Conservation (phyloP, 1,139 yeast genomes). For the Wickerhamiella pararugosa region DNA sequence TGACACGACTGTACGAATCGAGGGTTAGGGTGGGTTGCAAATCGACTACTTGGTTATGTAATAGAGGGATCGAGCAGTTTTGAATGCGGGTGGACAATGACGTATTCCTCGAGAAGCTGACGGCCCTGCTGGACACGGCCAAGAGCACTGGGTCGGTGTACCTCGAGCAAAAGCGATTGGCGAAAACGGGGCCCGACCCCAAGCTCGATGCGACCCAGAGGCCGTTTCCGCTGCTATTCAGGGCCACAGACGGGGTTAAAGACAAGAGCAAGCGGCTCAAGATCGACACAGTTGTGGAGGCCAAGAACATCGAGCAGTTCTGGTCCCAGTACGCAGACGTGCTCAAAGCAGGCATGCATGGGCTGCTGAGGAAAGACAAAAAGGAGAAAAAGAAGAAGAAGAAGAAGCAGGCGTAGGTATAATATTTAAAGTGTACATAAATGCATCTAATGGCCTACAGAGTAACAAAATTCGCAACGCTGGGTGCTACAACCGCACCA, state of each 20-base stretch:
- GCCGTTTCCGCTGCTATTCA: slow-evolving; percentile 15
- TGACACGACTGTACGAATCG: too few relatives aligned
- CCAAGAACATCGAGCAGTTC: slow-evolving; percentile 42
- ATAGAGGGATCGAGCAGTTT: neutral
- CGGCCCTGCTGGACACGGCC: slow-evolving; percentile 18
- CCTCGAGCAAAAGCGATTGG: slow-evolving; percentile 16
- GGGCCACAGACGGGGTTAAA: slow-evolving; percentile 43
- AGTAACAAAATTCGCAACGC: slow-evolving; percentile 23
- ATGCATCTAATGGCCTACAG: slow-evolving; percentile 16
- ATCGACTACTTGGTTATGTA: too few relatives aligned
- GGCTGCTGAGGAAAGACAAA: slow-evolving; percentile 48
- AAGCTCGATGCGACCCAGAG: slow-evolving; percentile 11
- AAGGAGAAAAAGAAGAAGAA: slow-evolving; percentile 11
- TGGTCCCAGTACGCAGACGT: slow-evolving; percentile 56
- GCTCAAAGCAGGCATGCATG: slow-evolving; percentile 45
- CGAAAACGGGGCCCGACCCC: slow-evolving; percentile 14
- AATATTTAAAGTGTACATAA: too few relatives aligned
- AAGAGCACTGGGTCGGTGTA: slow-evolving; percentile 30
- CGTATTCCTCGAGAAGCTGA: slow-evolving; percentile 21
- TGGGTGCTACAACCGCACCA: slow-evolving; percentile 43
- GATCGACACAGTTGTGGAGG: slow-evolving; percentile 48
- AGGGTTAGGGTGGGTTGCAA: too few relatives aligned
- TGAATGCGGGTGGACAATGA: slow-evolving; percentile 13
- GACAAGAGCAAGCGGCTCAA: slow-evolving; percentile 36
- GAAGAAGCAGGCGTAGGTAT: neutral